Conservation (phyloP, 306 rosid genomes). For the Trichosanthes cucumerina region DNA sequence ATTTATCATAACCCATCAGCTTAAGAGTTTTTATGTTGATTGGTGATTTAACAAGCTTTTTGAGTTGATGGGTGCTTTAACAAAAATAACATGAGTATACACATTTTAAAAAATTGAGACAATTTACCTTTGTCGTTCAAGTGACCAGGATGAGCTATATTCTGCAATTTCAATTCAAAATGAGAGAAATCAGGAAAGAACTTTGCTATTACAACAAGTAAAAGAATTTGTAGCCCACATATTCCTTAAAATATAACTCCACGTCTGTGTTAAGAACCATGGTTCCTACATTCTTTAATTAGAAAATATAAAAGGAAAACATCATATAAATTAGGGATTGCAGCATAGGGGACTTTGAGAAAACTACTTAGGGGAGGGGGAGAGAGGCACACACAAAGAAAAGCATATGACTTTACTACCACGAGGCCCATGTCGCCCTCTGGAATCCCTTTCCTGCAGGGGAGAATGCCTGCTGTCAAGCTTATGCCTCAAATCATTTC, state of each 20-base stretch:
- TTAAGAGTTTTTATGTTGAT: no score
- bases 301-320: background rate
- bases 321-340: background rate
- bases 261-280: background rate
- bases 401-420: slow-evolving; percentile 34
- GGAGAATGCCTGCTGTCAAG: slow-evolving; percentile 65
- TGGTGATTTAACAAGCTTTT: no score
- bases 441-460: slow-evolving; percentile 42
- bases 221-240: background rate
- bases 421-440: slow-evolving; percentile 37
- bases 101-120: background rate
- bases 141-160: slow-evolving; percentile 50
- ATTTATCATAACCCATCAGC: no score
- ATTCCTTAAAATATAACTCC: background rate
- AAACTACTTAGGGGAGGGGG: background rate
- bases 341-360: background rate
- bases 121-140: slow-evolving; percentile 49
- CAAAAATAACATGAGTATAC: background rate
- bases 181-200: background rate
- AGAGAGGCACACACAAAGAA: slow-evolving; percentile 11
- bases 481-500: slow-evolving; percentile 71
- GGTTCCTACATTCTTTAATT: background rate
- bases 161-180: slow-evolving; percentile 44
- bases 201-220: background rate
- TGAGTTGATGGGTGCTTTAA: no score